phyloP scores from a whole-genome alignment of 345 rosid genomes.

The Salix brachista region DNA sequence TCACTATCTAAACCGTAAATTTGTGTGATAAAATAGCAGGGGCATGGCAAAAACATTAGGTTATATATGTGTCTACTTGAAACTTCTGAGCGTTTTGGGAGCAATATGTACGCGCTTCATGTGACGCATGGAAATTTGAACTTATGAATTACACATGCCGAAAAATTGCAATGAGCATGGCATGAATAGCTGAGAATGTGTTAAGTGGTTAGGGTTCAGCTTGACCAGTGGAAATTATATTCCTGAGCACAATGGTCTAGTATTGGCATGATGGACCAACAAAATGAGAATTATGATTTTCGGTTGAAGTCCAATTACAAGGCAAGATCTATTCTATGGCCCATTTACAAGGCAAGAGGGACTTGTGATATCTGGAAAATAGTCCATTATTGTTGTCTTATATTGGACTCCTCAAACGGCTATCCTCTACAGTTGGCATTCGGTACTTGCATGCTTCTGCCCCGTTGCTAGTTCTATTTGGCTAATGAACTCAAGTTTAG shows the following conservation, averaged over 20 bases:
- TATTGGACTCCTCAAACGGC: not conserved
- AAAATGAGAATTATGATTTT: not conserved
- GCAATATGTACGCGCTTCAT: not conserved
- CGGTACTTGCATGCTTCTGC: not conserved
- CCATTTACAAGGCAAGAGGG: not conserved
- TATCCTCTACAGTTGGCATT: not conserved
- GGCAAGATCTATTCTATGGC: not conserved
- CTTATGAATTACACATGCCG: not conserved
- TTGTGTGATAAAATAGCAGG: not conserved
- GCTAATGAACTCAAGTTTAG: not conserved
- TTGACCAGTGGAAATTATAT: not conserved
- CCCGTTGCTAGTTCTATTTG: not conserved
- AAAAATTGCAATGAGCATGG: not conserved
- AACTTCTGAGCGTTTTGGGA: not conserved
- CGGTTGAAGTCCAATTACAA: not conserved
- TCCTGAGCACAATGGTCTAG: too few relatives aligned
- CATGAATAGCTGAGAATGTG: not conserved
- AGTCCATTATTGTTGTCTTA: not conserved
- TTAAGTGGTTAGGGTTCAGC: not conserved
- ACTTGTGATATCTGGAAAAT: not conserved
- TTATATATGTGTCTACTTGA: not conserved
- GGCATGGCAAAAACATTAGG: not conserved
- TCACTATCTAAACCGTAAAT: not conserved
- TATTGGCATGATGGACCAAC: not conserved
- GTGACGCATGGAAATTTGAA: not conserved